Evolutionary conservation across 164 flowering plant genomes (phyloP).

Genomic region (Protea cynaroides): DNA sequence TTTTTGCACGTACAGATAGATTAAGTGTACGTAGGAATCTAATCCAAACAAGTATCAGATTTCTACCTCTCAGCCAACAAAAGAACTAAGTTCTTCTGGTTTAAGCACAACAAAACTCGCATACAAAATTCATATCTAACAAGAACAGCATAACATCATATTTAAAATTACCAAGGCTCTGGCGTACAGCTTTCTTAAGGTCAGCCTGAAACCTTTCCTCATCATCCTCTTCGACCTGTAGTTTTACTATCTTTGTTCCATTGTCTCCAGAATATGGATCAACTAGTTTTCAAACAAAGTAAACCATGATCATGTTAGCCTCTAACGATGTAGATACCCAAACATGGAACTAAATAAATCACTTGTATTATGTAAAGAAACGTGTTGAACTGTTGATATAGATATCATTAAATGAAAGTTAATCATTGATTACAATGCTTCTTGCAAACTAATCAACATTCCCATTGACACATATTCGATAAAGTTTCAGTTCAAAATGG

Average conservation of each 20-base stretch:
- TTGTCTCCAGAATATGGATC: conserved; percentile 25
- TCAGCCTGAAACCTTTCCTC: conserved; percentile 97
- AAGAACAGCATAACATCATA: neutral
- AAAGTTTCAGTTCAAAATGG: no score
- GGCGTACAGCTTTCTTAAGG: conserved; percentile 75
- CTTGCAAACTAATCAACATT: no score
- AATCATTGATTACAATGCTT: no score
- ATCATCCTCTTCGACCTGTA: conserved; percentile 70
- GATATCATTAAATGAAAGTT: neutral
- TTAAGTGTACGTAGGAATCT: neutral
- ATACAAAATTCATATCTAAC: neutral
- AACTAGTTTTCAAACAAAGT: conserved; percentile 7
- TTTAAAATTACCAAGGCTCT: conserved; percentile 69
- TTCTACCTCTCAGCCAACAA: neutral
- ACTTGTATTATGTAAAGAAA: neutral
- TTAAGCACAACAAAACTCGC: neutral
- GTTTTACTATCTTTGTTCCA: conserved; percentile 48
- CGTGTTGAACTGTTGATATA: neutral
- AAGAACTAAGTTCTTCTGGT: neutral
- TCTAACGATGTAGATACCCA: neutral
- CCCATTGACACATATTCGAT: no score
- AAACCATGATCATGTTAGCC: conserved; percentile 12
- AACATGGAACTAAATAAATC: neutral
- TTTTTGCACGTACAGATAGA: neutral
- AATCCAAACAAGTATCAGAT: neutral